A percentile compares a stretch with the other conserved stretches of the same genome.
Conservation (phyloP, 495 filamentous ascomycete genomes). For the Aspergillus sclerotioniger region DNA sequence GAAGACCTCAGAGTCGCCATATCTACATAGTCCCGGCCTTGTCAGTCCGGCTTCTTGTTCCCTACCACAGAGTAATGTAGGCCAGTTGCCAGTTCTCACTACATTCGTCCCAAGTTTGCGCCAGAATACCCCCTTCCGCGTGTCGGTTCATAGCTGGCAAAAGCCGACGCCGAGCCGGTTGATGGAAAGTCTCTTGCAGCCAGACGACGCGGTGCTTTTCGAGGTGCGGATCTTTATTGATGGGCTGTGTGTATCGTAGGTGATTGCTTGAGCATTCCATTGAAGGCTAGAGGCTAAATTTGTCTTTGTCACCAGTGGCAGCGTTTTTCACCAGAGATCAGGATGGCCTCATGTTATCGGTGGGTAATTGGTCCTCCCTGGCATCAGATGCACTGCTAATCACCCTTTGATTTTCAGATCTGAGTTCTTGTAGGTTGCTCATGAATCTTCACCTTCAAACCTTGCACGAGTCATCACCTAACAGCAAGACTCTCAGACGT, state of each 20-base stretch:
- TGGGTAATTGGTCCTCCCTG: constrained; percentile 19
- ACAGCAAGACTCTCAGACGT: constrained; percentile 44
- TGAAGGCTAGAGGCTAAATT: neutral
- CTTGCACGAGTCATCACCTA: neutral
- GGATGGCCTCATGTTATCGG: constrained; percentile 63
- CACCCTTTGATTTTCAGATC: constrained; percentile 10
- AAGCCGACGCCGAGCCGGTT: constrained; percentile 61
- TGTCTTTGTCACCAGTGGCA: constrained; percentile 37
- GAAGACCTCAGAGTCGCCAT: constrained; percentile 31
- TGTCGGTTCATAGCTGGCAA: constrained; percentile 84
- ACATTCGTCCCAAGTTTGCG: constrained; percentile 72
- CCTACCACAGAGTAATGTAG: constrained; percentile 31
- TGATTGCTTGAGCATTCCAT: constrained; percentile 1
- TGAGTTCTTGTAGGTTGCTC: constrained; percentile 17
- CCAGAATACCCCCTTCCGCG: constrained; percentile 59
- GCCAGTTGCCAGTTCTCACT: constrained; percentile 66
- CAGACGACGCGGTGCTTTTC: constrained; percentile 59
- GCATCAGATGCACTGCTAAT: neutral
- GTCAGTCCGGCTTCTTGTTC: constrained; percentile 26
- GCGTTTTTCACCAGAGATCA: constrained; percentile 52
- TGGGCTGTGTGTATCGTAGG: constrained; percentile 64
- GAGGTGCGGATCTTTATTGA: constrained; percentile 72
- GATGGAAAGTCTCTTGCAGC: constrained; percentile 58
- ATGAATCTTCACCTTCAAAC: too few species aligned
- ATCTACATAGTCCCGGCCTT: constrained; percentile 33